Evolutionary conservation across 2,329 filamentous ascomycete species (phyloP).

Genomic region (Colletotrichum sp.): DNA sequence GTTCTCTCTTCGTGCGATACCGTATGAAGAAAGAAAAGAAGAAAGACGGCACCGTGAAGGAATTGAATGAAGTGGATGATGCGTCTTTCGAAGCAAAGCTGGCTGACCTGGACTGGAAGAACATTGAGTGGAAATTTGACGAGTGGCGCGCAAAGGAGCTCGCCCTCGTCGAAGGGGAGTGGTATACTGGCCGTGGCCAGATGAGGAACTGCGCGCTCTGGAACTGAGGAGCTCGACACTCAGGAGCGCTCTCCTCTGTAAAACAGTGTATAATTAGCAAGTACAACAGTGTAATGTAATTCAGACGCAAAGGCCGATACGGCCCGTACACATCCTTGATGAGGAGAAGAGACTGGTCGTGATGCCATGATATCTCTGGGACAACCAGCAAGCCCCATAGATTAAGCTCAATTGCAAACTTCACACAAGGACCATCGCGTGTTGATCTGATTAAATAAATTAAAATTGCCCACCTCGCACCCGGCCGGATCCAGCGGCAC

Average conservation of each 20-base stretch:
- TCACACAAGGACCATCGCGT: background rate
- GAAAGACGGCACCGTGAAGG: conserved; percentile 1
- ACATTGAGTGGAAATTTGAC: conserved; percentile 65
- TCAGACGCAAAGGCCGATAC: background rate
- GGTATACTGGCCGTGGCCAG: conserved; percentile 53
- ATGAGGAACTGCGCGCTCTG: conserved; percentile 17
- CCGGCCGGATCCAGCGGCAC: background rate
- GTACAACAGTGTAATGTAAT: background rate
- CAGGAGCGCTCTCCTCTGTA: background rate
- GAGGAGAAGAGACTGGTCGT: background rate
- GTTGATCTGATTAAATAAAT: background rate
- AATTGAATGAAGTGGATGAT: background rate
- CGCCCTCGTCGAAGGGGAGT: conserved; percentile 69
- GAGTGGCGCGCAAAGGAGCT: conserved; percentile 73
- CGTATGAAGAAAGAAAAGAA: background rate
- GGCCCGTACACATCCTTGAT: background rate
- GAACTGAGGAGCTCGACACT: background rate
- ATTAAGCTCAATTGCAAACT: background rate
- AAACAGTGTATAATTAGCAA: conserved; percentile 7
- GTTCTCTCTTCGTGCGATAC: conserved; percentile 71
- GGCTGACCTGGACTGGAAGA: conserved; percentile 81
- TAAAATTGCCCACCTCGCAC: background rate
- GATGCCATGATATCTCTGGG: background rate
- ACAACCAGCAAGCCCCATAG: background rate
- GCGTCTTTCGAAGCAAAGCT: conserved; percentile 61